Base-by-base conservation (phyloP, 495 filamentous ascomycete genomes). In the Penicillium ochrochloron region DNA sequence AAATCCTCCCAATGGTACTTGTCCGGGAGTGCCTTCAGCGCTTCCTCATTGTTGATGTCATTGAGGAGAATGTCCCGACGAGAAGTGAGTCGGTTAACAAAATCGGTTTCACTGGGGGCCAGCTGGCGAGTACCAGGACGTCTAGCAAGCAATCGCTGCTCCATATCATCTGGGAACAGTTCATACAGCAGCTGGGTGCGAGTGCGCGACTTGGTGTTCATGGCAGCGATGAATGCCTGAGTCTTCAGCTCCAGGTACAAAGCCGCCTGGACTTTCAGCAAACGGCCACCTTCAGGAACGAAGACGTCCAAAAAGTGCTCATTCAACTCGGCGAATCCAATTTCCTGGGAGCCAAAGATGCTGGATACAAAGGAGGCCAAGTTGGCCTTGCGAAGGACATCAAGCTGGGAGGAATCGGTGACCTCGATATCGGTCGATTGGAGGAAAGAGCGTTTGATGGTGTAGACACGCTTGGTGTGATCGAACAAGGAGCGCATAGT, bases 171-270 rank as follows among this genome's bases (percentile, higher is more conserved):
- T 0, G 92, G 90, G 69, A 97, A 97, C 0, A 96, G 73, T 58
- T 90, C 84, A 35, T 90, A 88, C 11, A 97, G 70, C 5, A 92
- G 81, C 37, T 89, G 88, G 5, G 89, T 87, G 52, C 84, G 85
- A 3, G 85, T 82, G 21, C 84, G 84, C 42, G 91, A 85, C 21
- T 85, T 84, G 57, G 85, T 88, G 46, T 84, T 80, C 68, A 92
- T 83, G 3, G 90, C 86, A 3, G 90, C 88, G 57, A 96, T 89
- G 64, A 94, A 91, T 11, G 89, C 87, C 63, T 96, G 92, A 1
- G 93, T 96, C 73, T 97, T 97, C 19, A 97, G 80, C 60, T 92
- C 89, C 19, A 97, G 79, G 65, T 91, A 91, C 29, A 97, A 66
- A 29, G 89, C 85, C 14, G 87, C 89, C 64, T 89, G 87, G 53